Evolutionary conservation across 2,329 filamentous ascomycete genomes (phyloP).

Genomic region (Xylariaceae sp.): DNA sequence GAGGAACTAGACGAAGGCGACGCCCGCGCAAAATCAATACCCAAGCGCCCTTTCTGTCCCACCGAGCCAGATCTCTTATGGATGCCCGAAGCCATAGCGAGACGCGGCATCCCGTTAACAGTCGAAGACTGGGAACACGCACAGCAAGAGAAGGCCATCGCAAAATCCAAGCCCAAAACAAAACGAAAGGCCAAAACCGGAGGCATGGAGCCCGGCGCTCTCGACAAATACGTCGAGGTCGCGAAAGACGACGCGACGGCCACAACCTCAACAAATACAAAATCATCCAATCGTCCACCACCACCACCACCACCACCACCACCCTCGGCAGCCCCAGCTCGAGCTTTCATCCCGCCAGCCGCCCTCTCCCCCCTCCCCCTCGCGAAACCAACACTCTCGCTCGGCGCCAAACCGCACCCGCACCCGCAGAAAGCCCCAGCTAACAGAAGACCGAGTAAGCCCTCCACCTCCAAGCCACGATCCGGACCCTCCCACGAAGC

Average conservation of each 20-base stretch:
- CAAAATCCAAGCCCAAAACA: conserved; percentile 25
- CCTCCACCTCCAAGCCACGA: conserved; percentile 24
- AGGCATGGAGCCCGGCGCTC: conserved; percentile 28
- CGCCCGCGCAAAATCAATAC: too few species aligned
- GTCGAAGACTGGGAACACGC: conserved; percentile 58
- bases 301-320: conserved; percentile 1
- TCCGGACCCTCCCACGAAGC: neutral
- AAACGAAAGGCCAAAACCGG: conserved; percentile 21
- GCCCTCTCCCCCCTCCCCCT: conserved; percentile 11
- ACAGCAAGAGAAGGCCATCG: conserved; percentile 30
- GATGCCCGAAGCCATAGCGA: conserved; percentile 61
- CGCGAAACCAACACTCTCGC: neutral
- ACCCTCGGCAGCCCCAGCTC: neutral
- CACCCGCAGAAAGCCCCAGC: conserved; percentile 14
- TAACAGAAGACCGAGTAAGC: conserved; percentile 29
- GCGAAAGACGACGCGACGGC: conserved; percentile 33
- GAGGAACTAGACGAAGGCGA: too few species aligned
- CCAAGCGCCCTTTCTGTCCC: conserved; percentile 52
- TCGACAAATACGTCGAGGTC: conserved; percentile 40
- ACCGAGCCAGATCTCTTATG: conserved; percentile 60
- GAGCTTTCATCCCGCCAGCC: conserved; percentile 4
- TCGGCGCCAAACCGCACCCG: conserved; percentile 8
- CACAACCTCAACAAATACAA: conserved; percentile 3
- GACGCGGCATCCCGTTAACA: conserved; percentile 58
- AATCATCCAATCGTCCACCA: neutral